Conservation (phyloP, 345 rosid genomes). For the Pugionium cornutum region DNA sequence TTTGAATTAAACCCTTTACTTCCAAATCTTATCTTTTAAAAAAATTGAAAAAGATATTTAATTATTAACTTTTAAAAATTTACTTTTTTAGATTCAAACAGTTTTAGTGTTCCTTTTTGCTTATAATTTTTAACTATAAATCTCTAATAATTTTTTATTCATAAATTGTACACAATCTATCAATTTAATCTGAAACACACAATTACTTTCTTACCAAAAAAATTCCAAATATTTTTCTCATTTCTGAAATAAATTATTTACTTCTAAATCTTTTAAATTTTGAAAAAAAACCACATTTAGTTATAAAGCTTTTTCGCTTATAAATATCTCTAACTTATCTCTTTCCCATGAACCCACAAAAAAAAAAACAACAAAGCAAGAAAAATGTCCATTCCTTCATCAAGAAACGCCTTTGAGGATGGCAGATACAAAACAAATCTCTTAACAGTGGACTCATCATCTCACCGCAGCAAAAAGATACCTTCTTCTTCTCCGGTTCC, state of each 20-base stretch:
- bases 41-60: too few species aligned
- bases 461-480: conserved; percentile 24
- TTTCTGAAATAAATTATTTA: background rate
- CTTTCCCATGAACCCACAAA: conserved; percentile 25
- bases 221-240: background rate
- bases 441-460: conserved; percentile 41
- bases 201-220: background rate
- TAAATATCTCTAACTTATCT: conserved; percentile 22
- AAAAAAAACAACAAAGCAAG: background rate
- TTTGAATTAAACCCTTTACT: too few species aligned
- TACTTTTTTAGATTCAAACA: too few species aligned
- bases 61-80: too few species aligned
- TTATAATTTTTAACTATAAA: too few species aligned
- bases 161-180: too few species aligned
- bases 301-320: background rate
- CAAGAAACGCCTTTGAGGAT: conserved; percentile 44
- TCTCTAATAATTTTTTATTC: too few species aligned
- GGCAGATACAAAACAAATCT: conserved; percentile 52
- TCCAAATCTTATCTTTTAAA: too few species aligned
- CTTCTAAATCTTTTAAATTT: background rate
- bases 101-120: too few species aligned
- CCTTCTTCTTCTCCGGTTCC: conserved; percentile 20
- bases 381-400: conserved; percentile 34
- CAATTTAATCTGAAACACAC: too few species aligned
- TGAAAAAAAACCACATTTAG: background rate